Percentiles rank a stretch among this genome's conserved stretches.
Conservation (phyloP, 192 early-diverging fungal genomes). For the Backusella macrospora region DNA sequence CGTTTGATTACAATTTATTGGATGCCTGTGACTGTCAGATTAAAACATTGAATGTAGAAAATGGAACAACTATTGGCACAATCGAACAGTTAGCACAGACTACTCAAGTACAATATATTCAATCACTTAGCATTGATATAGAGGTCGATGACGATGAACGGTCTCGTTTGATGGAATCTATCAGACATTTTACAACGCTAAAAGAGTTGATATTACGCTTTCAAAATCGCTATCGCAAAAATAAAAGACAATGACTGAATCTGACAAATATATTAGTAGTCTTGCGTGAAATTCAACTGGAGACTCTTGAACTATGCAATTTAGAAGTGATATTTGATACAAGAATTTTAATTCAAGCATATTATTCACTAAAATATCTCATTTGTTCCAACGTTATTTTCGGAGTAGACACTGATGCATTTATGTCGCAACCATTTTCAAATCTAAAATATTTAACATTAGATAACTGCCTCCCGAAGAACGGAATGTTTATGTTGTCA, state of each 20-base stretch:
- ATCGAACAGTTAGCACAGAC: background rate
- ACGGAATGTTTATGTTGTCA: background rate
- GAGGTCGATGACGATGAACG: background rate
- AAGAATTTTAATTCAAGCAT: too few relatives aligned
- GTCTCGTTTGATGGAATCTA: background rate
- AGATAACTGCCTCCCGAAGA: background rate
- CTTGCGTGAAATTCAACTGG: background rate
- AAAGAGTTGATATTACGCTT: background rate
- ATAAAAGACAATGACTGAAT: background rate
- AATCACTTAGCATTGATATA: too few relatives aligned
- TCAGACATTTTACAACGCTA: background rate
- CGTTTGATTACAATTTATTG: background rate
- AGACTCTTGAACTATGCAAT: too few relatives aligned
- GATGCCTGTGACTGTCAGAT: background rate
- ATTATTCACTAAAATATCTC: too few relatives aligned
- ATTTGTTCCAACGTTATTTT: too few relatives aligned
- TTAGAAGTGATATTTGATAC: too few relatives aligned
- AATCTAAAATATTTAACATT: background rate
- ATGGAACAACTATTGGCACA: background rate
- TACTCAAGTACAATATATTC: background rate
- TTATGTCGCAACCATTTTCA: background rate
- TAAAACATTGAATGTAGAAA: background rate
- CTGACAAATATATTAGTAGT: background rate
- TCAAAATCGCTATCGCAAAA: background rate
- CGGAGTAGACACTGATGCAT: too few relatives aligned